Base-by-base conservation (phyloP, 2,329 filamentous ascomycete species). In the Xylaria sp. region DNA sequence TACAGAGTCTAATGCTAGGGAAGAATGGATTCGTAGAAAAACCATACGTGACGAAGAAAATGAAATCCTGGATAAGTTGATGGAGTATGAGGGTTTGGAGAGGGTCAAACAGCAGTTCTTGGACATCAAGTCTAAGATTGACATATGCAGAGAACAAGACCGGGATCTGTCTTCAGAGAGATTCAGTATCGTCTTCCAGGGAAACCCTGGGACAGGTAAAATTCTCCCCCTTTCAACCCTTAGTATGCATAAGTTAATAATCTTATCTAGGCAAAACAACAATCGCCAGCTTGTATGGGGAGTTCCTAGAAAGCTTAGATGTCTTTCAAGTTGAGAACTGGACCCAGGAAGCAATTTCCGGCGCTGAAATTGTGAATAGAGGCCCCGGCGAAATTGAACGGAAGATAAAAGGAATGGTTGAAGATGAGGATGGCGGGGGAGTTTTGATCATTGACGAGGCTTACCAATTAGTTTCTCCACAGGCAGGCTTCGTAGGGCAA, bases 161-260 rank as follows among this genome's bases (percentile, higher is more conserved):
- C 1, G 27, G 4, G 17, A 12, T 19, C 27, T 54, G 19, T 2
- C 12, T 11, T 36, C 30, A 4, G 57, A 60, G 30, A 60, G 47
- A 14, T 51, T 60, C 30, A 17, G 19, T 4, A 4, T 17, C 3
- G 32, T 39, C 1, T 51, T 60, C 4, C 45, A 27, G 4, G 57
- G 57, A 3, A 60, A 60, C 6, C 57, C 57, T 2, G 57, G 57
- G 8, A 60, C 57, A 51, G 57, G 45, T 51, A 9, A 60, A 19
- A 14, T 32, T 32, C 6, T 47, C 32, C 27, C 36, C 19, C 12
- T n/a, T 45, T 34, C 30, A 5, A n/a, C n/a, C n/a, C n/a, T n/a
- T n/a, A n/a, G n/a, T 19, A 21, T 21, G 2, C 14, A 55, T 36
- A 11, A 3, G n/a, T 27, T 50, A 36, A 60, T 30, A 1, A 21